Evolutionary conservation across 192 early-diverging fungal genomes (phyloP).

Genomic region (Coemansia sp.): DNA sequence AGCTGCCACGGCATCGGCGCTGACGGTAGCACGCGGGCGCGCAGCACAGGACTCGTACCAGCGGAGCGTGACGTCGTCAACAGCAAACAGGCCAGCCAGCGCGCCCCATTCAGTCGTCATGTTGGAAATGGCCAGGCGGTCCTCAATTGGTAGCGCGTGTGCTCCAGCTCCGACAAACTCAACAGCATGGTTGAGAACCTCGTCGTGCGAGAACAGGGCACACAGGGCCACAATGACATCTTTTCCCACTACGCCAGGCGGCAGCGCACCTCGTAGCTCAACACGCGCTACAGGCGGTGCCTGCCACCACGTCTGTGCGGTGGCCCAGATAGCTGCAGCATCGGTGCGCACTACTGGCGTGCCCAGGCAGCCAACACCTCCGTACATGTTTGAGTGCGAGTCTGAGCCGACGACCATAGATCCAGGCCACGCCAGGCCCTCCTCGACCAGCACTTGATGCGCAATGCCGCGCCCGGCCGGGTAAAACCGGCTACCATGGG

Average conservation of each 20-base stretch:
- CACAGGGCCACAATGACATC: constrained; percentile 96
- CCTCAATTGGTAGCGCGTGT: constrained; percentile 71
- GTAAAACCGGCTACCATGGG: constrained; percentile 86
- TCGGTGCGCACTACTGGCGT: constrained; percentile 98
- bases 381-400: constrained; percentile 99
- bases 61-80: constrained; percentile 74
- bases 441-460: constrained; percentile 96
- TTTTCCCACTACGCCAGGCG: constrained; percentile 89
- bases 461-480: constrained; percentile 97
- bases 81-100: constrained; percentile 93
- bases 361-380: constrained; percentile 91
- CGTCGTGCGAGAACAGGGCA: constrained; percentile 87
- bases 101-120: constrained; percentile 99
- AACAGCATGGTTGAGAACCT: constrained; percentile 95
- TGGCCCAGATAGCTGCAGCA: constrained; percentile 98
- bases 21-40: constrained; percentile 42
- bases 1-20: constrained; percentile 42
- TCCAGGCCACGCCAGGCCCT: constrained; percentile 92
- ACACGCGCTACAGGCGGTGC: constrained; percentile 93
- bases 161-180: constrained; percentile 85
- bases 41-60: constrained; percentile 69
- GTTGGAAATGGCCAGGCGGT: constrained; percentile 94
- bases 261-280: constrained; percentile 74
- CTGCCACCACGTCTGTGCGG: constrained; percentile 98
- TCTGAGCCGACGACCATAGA: constrained; percentile 96